Base-by-base conservation (phyloP, 257 asterid species). In the Solanum pennellii region DNA sequence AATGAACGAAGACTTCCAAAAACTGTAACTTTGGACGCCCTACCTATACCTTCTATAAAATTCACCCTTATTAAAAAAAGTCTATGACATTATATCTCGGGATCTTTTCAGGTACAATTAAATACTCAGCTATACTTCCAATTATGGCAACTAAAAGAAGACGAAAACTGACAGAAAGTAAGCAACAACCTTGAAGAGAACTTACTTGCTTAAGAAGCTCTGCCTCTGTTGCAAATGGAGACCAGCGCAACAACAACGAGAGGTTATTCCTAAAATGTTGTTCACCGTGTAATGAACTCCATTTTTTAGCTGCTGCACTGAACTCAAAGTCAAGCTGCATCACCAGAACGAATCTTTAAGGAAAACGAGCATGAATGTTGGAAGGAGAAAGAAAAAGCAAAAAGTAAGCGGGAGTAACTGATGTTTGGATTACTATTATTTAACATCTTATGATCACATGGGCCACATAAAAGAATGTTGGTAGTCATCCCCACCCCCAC, bases 161-260 rank as follows among this genome's bases (percentile, higher is more conserved):
- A 79, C 6, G 56, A 3, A 79, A 79, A 80, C 42, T 16, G 44
- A 45, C 68, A 15, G 84, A 80, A 47, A 80, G 66, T 27, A 80
- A 23, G 84, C 68, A 80, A 27, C 84, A 27, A 27, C 42, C 68
- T 47, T 80, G 68, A 80, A 80, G 65, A 45, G 42, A 37, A 0
- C 98, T 33, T 90, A 96, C 99, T 90, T 95, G 98, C 91, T 94
- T 91, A 90, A 95, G 88, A 92, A 96, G 98, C 87, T 93, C 96
- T 33, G 92, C 92, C 88, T 94, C 97, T 37, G 95, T 89, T 14
- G 93, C 66, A 89, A 90, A 90, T 47, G 99, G 99, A 87, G 98
- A 94, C 99, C 99, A 96, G 89, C 84, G 91, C 90, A 94, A 88
- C 88, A 96, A 89, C 90, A 93, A 87, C 37, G 98, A 90, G 47